Conservation (phyloP, 176 grass and related monocot species). For the Hsuehochloa calcarea region DNA sequence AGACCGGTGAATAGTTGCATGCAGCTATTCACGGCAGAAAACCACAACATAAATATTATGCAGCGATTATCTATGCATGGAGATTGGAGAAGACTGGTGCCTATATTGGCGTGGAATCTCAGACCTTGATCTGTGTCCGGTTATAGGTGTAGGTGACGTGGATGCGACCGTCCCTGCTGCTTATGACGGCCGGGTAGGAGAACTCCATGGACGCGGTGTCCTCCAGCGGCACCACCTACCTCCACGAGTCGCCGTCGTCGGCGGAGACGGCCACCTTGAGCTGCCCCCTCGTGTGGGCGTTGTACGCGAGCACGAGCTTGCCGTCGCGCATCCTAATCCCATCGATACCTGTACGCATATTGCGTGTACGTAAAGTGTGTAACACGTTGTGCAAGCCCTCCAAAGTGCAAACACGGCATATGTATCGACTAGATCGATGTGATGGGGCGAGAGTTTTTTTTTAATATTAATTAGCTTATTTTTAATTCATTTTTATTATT, state of each 20-base stretch:
- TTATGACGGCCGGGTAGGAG: conserved; percentile 39
- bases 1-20: too few relatives aligned
- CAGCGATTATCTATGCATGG: too few relatives aligned
- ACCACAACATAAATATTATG: too few relatives aligned
- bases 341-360: conserved; percentile 31
- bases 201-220: conserved; percentile 26
- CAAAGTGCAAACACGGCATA: too few relatives aligned
- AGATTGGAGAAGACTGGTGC: too few relatives aligned
- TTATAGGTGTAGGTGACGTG: conserved; percentile 49
- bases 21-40: too few relatives aligned
- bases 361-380: not conserved
- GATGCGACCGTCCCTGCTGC: conserved; percentile 21
- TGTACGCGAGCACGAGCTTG: conserved; percentile 31
- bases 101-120: too few relatives aligned
- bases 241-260: conserved; percentile 44
- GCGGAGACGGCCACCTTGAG: conserved; percentile 31
- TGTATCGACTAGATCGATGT: too few relatives aligned
- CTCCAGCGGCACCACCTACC: conserved; percentile 32
- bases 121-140: conserved; percentile 51
- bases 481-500: too few relatives aligned
- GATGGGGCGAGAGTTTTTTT: too few relatives aligned
- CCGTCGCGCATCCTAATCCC: conserved; percentile 24
- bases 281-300: conserved; percentile 24
- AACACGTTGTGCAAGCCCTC: too few relatives aligned
- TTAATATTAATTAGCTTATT: too few relatives aligned